Base-by-base conservation (phyloP, 495 filamentous ascomycete genomes). In the Pyrenopolyporus hunteri region DNA sequence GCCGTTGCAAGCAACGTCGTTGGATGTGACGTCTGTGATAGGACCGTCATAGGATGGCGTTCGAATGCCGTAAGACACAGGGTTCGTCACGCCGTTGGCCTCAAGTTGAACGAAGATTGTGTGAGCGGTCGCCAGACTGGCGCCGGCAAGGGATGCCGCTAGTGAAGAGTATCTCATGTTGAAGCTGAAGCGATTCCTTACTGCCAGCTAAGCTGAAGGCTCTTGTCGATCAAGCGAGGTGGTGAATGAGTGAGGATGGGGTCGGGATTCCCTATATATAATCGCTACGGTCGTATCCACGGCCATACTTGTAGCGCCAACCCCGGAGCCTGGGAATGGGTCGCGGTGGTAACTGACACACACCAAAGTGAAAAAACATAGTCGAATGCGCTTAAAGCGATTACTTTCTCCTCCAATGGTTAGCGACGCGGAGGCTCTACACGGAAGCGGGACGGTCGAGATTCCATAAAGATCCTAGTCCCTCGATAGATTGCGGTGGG, bases 31-130 rank as follows among this genome's bases (percentile, higher is more conserved):
- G 47, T 85, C 78, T 16, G 72, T 77, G 59, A 84, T 83, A 11
- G 82, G 82, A 40, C 81, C 78, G 45, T 81, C 78, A 31, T 81
- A 81, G 16, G 37, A 53, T 1, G 78, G 78, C 1, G 72, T 70
- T 20, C 78, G 63, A 43, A 81, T 78, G n/a, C 58, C 79, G 57
- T 76, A 63, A 20, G 67, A 61, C 6, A 70, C 71, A 6, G 68
- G 57, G 42, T 80, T 73, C 5, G 61, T 74, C 10, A 56, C 73
- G 1, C 77, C 74, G 2, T 57, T 70, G 25, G 74, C 58, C 5
- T 72, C 73, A 11, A 85, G 73, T 53, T 83, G 77, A 36, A 78
- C 70, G 64, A 85, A 85, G 54, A 85, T 85, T 16, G 83, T 83
- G 64, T 85, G 83, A 0, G 75, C 79, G 11, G 74, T 73, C 11